These are phyloP conservation scores for Puccinia triticina DNA, from an alignment of 1,284 basidiomycete species.

Conservation along the genomic window DNA sequence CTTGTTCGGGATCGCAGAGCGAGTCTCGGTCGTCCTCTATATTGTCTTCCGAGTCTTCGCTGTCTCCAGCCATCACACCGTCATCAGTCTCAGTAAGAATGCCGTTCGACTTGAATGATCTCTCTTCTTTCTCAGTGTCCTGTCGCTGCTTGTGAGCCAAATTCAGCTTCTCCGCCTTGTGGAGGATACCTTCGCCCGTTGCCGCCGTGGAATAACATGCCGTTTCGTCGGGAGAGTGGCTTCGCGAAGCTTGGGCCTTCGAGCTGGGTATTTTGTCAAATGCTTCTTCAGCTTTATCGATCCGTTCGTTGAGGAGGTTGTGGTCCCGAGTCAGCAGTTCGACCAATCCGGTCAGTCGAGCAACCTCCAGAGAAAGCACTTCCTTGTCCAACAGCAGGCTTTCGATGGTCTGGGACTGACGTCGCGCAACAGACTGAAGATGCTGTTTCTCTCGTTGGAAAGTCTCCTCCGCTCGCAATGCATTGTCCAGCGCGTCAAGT, in stretches of 20 bases:
- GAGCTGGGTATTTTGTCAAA: not conserved
- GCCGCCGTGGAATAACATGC: not conserved
- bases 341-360: conserved; percentile 31
- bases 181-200: not conserved
- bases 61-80: not conserved
- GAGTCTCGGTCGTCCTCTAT: conserved; percentile 12
- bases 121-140: not conserved
- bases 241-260: not conserved
- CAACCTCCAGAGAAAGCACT: conserved; percentile 26
- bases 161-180: not conserved
- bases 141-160: not conserved
- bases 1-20: conserved; percentile 25
- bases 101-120: not conserved
- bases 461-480: conserved; percentile 32
- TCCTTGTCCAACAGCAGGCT: conserved; percentile 33
- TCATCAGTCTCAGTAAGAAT: conserved; percentile 13
- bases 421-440: conserved; percentile 29
- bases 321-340: conserved; percentile 28
- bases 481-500: conserved; percentile 25
- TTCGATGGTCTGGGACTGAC: conserved; percentile 39
- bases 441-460: conserved; percentile 35
- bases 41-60: not conserved
- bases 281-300: conserved; percentile 19
- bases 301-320: conserved; percentile 22
- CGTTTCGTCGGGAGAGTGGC: not conserved